Conservation (phyloP, 1,284 basidiomycete genomes). For the Lentinula novae-zelandiae region DNA sequence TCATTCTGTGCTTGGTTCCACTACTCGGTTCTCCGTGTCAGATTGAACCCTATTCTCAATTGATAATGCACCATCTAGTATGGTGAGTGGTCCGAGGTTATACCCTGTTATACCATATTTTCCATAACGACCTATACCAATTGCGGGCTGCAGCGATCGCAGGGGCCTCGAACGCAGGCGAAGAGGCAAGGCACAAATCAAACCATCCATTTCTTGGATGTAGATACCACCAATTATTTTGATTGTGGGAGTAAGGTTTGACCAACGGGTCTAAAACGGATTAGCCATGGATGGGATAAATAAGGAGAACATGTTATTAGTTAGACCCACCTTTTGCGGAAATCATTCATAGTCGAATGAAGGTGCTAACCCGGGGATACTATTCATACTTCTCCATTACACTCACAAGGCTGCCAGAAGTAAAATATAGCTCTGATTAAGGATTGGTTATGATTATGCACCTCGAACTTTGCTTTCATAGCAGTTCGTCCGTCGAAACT, state of each 20-base stretch:
- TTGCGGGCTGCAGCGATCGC: slow-evolving; percentile 14
- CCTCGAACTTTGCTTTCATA: neutral
- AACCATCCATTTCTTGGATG: slow-evolving; percentile 4
- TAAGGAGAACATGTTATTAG: neutral
- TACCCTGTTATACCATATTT: slow-evolving; percentile 6
- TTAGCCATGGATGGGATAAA: neutral
- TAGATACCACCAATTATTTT: slow-evolving; percentile 12
- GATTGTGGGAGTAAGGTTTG: neutral
- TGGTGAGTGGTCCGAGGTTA: slow-evolving; percentile 14
- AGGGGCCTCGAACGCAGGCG: slow-evolving; percentile 15
- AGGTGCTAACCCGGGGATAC: slow-evolving; percentile 12
- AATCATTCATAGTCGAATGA: slow-evolving; percentile 22
- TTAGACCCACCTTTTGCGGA: slow-evolving; percentile 15
- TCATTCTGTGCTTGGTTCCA: slow-evolving; percentile 13
- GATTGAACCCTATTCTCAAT: neutral
- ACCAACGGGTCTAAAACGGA: neutral
- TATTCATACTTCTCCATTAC: slow-evolving; percentile 11
- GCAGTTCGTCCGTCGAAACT: neutral
- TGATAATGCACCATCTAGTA: neutral
- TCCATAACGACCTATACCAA: slow-evolving; percentile 12
- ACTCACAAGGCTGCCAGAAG: neutral
- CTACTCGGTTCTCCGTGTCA: neutral
- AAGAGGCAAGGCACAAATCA: slow-evolving; percentile 12
- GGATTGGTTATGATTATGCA: neutral
- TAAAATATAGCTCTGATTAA: neutral